Base-by-base conservation (phyloP, 2,329 filamentous ascomycete species). In the Calonectria pteridis region DNA sequence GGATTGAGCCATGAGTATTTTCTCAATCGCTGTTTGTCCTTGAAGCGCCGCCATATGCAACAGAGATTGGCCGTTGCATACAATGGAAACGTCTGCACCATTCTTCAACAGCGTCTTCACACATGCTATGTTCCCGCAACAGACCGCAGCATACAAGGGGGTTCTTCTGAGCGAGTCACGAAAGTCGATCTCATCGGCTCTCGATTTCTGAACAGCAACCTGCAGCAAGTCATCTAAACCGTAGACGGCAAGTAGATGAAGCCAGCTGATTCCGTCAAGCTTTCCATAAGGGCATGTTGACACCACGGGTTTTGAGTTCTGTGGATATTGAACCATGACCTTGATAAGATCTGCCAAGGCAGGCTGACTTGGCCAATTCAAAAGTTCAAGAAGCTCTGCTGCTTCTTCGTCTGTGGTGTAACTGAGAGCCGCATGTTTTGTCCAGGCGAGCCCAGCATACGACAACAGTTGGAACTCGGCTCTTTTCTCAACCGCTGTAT, bases 191-290 rank as follows among this genome's bases (percentile, higher is more conserved):
- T 64, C 59, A 13, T 46, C 37, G 4, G 20, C 35, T 13, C 40
- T 64, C 14, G 59, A 40, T 13, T 64, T 31, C 13, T 33, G 59
- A n/a, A 64, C 26, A 7, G 59, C 37, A 2, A 31, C 59, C 13
- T 49, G 26, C 5, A 64, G 37, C 18, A 64, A 16, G 11, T 33
- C 29, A 18, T 64, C 40, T 18, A 64, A 10, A 13, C 59, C 59
- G 29, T 49, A 64, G 16, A 64, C n/a, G 9, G 40, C 28, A 64
- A 64, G 29, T 2, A 64, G 23, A 33, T 64, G 26, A 29, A 64
- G 40, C 59, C 59, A 64, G 40, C 18, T 64, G 59, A 64, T 64
- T 33, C 59, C 59, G 29, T 49, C 59, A 1, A 64, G 59, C 28
- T 31, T 49, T 9, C 59, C 59, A 29, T 49, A 64, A n/a, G 40